Evolutionary conservation across 768 basidiomycete species (phyloP), one percentile per base, ranked within the genome.

Genomic region (Brasilioporus rufonigricans): DNA sequence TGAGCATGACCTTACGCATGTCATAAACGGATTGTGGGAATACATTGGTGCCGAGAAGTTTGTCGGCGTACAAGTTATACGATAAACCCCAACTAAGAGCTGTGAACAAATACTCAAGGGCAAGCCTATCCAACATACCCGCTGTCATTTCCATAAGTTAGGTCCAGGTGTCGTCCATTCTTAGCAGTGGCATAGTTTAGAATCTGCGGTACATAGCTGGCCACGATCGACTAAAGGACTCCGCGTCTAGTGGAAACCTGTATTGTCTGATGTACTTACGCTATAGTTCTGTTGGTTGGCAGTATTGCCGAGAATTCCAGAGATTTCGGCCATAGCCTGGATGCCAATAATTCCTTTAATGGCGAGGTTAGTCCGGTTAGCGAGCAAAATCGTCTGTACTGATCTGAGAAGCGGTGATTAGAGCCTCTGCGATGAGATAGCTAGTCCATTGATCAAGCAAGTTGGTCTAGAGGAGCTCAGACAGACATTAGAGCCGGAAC

Each of bases 291-390:
- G 61, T 38, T 70, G 71, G 54, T 67, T 72, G 3, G 57, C 58
- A 0, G 60, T 65, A 48, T 79, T 66, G 1, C 79, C 80, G 16
- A 81, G 61, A 16, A 78, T 61, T 2, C 66, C 58, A 7, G 77
- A 74, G 39, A 88, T 83, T 56, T 80, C 72, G 4, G 80, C 74
- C 83, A 87, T 86, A 6, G 81, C 82, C 56, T 79, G 71, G 63
- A 87, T 84, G 6, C 84, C 85, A 45, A 86, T 70, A 54, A 86
- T 84, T 33, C 86, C 86, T 62, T 88, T 89, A 69, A 87, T 81
- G 5, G 85, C 86, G 21, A 87, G 73, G 62, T 86, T 87, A 13
- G 85, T 87, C 62, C 85, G 83, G 60, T 87, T 86, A 8, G 76
- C 76, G 23, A 82, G 79, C 76, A 61, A 81, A 81, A 60, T 79